Evolutionary conservation across 352 stramenopile genomes (phyloP).

Genomic region (Elongisporangium prolatum): DNA sequence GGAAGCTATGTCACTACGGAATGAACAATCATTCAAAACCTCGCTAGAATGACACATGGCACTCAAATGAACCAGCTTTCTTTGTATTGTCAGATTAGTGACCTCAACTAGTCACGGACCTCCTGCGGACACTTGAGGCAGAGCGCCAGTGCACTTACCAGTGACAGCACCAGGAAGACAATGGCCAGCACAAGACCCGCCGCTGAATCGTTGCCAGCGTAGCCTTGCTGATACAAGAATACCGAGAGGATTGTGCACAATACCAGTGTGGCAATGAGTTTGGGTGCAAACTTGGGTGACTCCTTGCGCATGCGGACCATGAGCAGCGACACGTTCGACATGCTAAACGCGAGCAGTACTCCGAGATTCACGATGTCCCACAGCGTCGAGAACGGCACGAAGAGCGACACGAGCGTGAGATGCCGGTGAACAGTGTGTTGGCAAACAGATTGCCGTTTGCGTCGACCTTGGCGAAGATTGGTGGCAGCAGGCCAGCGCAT

Average conservation of each 20-base stretch:
- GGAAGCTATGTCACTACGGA: neutral
- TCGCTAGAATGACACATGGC: neutral
- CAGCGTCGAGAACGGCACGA: conserved; percentile 73
- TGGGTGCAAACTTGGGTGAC: conserved; percentile 35
- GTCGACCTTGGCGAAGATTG: conserved; percentile 86
- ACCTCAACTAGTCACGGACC: no score
- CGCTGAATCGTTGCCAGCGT: conserved; percentile 33
- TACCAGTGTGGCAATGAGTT: conserved; percentile 39
- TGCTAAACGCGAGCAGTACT: conserved; percentile 86
- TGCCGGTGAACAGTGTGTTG: conserved; percentile 65
- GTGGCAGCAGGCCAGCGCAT: conserved; percentile 88
- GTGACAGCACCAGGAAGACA: conserved; percentile 37
- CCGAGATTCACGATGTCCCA: conserved; percentile 88
- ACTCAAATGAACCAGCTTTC: neutral
- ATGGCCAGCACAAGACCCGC: conserved; percentile 35
- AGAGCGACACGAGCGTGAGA: conserved; percentile 57
- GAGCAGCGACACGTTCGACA: conserved; percentile 73
- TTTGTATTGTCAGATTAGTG: neutral
- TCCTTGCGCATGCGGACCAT: conserved; percentile 60
- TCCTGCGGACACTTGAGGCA: conserved; percentile 62
- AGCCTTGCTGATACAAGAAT: conserved; percentile 74
- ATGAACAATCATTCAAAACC: neutral
- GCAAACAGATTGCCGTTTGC: conserved; percentile 74
- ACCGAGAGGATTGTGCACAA: conserved; percentile 25
- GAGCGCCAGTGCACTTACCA: conserved; percentile 24